A percentile compares a stretch with the other conserved stretches of the same genome.
phyloP scores from a whole-genome alignment of 495 filamentous ascomycete genomes.

The Articulospora tetracladia region DNA sequence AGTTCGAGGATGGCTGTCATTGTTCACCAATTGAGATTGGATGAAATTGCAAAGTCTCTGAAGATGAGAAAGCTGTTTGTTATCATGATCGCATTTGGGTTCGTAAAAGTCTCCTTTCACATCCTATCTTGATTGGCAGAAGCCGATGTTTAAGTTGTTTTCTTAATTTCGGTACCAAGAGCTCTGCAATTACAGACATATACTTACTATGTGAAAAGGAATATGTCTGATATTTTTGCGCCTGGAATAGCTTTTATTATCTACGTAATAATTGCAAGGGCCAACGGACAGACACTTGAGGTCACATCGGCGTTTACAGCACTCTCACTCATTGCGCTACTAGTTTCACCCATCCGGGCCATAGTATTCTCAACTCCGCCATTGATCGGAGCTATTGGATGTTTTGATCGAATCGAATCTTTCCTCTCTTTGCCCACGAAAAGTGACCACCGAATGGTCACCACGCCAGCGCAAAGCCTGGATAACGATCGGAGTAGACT shows the following conservation, averaged over 20 bases:
- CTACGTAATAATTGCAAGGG: slow-evolving; percentile 30
- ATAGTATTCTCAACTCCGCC: slow-evolving; percentile 30
- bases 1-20: slow-evolving; percentile 15
- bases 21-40: slow-evolving; percentile 21
- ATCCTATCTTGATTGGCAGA: no score
- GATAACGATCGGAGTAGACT: slow-evolving; percentile 6
- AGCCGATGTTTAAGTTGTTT: no score
- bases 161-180: no score
- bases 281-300: slow-evolving; percentile 16
- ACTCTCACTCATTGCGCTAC: slow-evolving; percentile 32
- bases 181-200: neutral
- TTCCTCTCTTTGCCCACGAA: slow-evolving; percentile 19
- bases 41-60: slow-evolving; percentile 23
- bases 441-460: slow-evolving; percentile 9
- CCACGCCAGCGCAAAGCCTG: neutral
- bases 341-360: slow-evolving; percentile 28
- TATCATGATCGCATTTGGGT: slow-evolving; percentile 26
- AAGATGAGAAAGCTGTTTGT: slow-evolving; percentile 30
- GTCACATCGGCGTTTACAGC: slow-evolving; percentile 32
- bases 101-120: neutral
- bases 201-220: neutral
- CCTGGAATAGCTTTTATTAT: slow-evolving; percentile 37
- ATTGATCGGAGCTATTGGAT: slow-evolving; percentile 26
- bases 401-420: slow-evolving; percentile 33
- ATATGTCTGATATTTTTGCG: slow-evolving; percentile 31